Evolutionary conservation across 1,139 yeast genomes (phyloP).

Genomic region (Yamadazyma sp.): DNA sequence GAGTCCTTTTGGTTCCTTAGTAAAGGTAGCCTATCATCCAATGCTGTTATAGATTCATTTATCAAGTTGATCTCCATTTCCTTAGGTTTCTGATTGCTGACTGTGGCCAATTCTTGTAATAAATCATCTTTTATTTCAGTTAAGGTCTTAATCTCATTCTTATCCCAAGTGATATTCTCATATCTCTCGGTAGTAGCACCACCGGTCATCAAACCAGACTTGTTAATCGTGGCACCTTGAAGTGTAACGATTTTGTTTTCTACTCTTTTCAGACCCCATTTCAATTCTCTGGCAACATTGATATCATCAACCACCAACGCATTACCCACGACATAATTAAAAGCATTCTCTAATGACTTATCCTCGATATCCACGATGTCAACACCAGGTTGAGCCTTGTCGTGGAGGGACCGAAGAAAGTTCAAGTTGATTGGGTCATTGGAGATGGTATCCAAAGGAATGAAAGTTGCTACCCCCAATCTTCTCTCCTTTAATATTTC

Average conservation of each 20-base stretch:
- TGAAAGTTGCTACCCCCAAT: constrained; percentile 80
- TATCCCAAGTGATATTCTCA: constrained; percentile 62
- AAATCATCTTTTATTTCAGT: constrained; percentile 62
- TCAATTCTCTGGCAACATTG: constrained; percentile 65
- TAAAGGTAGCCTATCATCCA: constrained; percentile 56
- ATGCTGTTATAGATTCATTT: constrained; percentile 49
- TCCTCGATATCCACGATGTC: constrained; percentile 77
- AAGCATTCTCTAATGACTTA: constrained; percentile 65
- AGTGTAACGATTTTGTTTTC: constrained; percentile 73
- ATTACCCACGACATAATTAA: constrained; percentile 78
- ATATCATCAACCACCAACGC: constrained; percentile 78
- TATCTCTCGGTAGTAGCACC: constrained; percentile 52
- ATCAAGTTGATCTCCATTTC: constrained; percentile 58
- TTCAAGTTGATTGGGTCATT: constrained; percentile 56
- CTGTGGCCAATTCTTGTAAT: constrained; percentile 48
- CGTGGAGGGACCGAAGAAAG: constrained; percentile 56
- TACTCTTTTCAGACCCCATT: constrained; percentile 58
- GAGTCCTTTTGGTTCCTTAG: constrained; percentile 52
- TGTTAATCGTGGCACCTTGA: constrained; percentile 83
- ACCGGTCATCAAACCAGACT: constrained; percentile 91
- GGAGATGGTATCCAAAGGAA: constrained; percentile 77
- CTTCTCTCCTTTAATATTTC: constrained; percentile 82
- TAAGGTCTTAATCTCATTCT: constrained; percentile 62
- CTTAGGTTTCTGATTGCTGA: constrained; percentile 51
- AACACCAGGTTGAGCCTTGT: constrained; percentile 59